Evolutionary conservation across 768 basidiomycete genomes (phyloP).

Genomic region (Imleria badia): DNA sequence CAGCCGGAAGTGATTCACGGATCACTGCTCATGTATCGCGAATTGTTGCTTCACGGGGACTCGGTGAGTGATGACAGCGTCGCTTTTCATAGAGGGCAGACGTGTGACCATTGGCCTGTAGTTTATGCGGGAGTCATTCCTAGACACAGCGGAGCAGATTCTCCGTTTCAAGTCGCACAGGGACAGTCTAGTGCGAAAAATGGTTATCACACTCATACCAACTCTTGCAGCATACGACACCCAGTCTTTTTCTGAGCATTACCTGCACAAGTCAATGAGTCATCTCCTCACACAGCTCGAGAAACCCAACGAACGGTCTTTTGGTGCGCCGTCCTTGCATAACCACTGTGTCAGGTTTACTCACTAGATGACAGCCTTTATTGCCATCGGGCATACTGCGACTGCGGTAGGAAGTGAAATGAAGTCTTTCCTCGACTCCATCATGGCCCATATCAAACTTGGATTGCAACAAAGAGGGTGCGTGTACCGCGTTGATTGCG

Average conservation of each 20-base stretch:
- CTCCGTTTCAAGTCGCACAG: constrained; percentile 85
- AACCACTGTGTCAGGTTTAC: neutral
- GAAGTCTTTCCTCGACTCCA: constrained; percentile 91
- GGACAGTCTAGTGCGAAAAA: constrained; percentile 85
- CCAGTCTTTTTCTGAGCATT: constrained; percentile 86
- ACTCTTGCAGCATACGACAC: constrained; percentile 94
- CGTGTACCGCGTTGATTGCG: constrained; percentile 14
- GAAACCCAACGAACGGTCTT: constrained; percentile 84
- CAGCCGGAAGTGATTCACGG: constrained; percentile 92
- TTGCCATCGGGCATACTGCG: constrained; percentile 95
- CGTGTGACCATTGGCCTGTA: constrained; percentile 28
- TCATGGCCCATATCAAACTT: constrained; percentile 85
- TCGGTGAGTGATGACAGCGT: constrained; percentile 57
- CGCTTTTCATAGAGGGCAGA: neutral
- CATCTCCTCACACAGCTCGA: constrained; percentile 86
- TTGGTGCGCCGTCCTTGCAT: constrained; percentile 50
- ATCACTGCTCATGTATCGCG: constrained; percentile 86
- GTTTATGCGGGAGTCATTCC: constrained; percentile 88
- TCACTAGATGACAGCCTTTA: constrained; percentile 62
- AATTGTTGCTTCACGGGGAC: constrained; percentile 89
- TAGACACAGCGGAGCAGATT: constrained; percentile 87
- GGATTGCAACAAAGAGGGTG: constrained; percentile 89
- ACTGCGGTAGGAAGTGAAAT: constrained; percentile 90
- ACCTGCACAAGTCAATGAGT: constrained; percentile 91
- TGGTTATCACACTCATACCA: constrained; percentile 95